These are phyloP conservation scores for Arxiozyma heterogenica DNA, from an alignment of 1,139 yeast genomes.

Conservation along the genomic window DNA sequence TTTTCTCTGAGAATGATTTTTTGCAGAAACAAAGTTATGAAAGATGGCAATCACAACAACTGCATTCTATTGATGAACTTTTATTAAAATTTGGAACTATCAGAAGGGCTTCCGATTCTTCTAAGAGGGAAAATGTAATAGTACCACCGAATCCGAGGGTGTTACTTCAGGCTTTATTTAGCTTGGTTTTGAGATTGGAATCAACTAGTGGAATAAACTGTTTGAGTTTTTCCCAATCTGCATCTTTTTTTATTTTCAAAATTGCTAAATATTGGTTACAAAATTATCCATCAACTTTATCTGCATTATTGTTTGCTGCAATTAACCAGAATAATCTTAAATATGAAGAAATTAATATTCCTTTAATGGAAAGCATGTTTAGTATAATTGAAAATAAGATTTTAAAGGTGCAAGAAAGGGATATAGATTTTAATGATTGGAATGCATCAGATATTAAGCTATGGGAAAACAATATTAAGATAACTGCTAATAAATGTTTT, in stretches of 20 bases:
- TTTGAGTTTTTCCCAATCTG: constrained; percentile 32
- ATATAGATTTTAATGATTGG: constrained; percentile 46
- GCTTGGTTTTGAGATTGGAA: constrained; percentile 32
- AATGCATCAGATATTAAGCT: constrained; percentile 41
- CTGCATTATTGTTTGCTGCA: constrained; percentile 46
- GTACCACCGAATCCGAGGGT: constrained; percentile 37
- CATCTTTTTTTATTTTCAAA: constrained; percentile 35
- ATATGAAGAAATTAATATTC: constrained; percentile 27
- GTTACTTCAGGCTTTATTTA: constrained; percentile 30
- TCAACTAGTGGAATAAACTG: constrained; percentile 19
- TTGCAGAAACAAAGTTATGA: constrained; percentile 34
- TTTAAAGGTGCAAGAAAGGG: constrained; percentile 35
- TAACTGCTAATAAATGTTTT: constrained; percentile 43
- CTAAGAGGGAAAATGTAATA: constrained; percentile 29
- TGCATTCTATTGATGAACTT: constrained; percentile 33
- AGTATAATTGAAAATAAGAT: constrained; percentile 21
- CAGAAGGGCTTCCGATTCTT: constrained; percentile 12
- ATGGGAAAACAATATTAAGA: constrained; percentile 43
- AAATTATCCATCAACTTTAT: constrained; percentile 41
- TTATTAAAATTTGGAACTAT: constrained; percentile 33
- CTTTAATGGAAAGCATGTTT: constrained; percentile 22
- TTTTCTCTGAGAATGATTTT: constrained; percentile 38
- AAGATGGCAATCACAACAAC: constrained; percentile 47
- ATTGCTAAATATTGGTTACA: constrained; percentile 57
- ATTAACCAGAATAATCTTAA: constrained; percentile 38